These are phyloP conservation scores for Chlorociboria aeruginascens DNA, from an alignment of 495 filamentous ascomycete species.

Conservation along the genomic window DNA sequence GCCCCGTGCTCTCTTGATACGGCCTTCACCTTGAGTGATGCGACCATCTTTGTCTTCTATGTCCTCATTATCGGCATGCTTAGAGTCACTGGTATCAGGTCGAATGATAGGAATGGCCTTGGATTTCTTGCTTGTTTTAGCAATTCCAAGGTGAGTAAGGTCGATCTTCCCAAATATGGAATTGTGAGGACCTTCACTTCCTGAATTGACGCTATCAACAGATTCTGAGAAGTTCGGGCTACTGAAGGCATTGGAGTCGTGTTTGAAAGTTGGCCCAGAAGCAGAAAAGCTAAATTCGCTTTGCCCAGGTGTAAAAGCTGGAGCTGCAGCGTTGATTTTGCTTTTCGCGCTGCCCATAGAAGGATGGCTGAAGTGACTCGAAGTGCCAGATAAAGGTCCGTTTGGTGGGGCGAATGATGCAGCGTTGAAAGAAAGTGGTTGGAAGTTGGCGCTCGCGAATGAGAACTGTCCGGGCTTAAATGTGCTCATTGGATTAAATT, in stretches of 20 bases:
- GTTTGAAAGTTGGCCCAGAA: conserved; percentile 58
- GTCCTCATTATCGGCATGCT: conserved; percentile 23
- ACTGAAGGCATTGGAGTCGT: conserved; percentile 70
- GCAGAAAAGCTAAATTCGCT: conserved; percentile 67
- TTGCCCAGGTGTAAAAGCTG: conserved; percentile 56
- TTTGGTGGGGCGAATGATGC: conserved; percentile 11
- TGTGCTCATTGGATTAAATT: conserved; percentile 54
- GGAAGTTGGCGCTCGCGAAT: conserved; percentile 43
- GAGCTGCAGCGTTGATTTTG: conserved; percentile 56
- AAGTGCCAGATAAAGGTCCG: conserved; percentile 3
- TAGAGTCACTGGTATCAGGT: conserved; percentile 40
- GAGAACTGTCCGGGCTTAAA: conserved; percentile 47
- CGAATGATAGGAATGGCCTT: conserved; percentile 75
- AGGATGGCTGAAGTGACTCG: conserved; percentile 16
- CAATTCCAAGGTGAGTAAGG: conserved; percentile 39
- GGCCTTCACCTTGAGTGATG: conserved; percentile 38
- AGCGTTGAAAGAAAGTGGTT: conserved; percentile 25
- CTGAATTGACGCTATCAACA: conserved; percentile 22
- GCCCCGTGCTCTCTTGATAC: conserved; percentile 61
- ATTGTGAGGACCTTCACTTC: conserved; percentile 19
- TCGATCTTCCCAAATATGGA: conserved; percentile 70
- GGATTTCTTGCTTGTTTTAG: conserved; percentile 52
- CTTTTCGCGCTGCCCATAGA: conserved; percentile 12
- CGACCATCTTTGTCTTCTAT: conserved; percentile 41
- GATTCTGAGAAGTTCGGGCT: conserved; percentile 36